phyloP scores from a whole-genome alignment of 345 rosid genomes.

The Jatropha curcas region DNA sequence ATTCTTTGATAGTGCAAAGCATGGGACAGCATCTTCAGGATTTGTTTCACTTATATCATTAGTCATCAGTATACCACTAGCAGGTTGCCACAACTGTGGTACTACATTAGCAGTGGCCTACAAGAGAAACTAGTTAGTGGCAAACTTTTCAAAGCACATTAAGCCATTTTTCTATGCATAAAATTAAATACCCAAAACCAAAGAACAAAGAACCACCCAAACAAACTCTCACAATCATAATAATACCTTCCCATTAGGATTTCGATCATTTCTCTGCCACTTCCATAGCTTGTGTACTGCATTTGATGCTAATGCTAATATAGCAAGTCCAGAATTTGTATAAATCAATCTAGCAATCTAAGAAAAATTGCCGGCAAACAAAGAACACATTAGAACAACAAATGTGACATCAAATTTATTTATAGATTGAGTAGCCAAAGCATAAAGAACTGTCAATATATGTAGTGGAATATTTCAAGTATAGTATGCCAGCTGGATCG shows the following conservation, averaged over 20 bases:
- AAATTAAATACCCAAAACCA: conserved; percentile 2
- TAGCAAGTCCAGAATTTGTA: conserved; percentile 74
- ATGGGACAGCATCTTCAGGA: conserved; percentile 76
- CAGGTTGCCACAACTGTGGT: conserved; percentile 78
- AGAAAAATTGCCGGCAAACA: conserved; percentile 20
- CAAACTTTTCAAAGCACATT: conserved; percentile 3
- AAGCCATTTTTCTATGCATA: conserved; percentile 1
- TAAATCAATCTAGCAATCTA: conserved; percentile 78
- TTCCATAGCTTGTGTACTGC: conserved; percentile 91
- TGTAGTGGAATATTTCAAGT: neutral
- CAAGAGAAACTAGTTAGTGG: conserved; percentile 21
- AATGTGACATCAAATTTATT: neutral
- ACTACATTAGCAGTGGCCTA: conserved; percentile 63
- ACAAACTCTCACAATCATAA: neutral
- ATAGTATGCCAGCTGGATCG: conserved; percentile 4
- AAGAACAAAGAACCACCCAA: neutral
- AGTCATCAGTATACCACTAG: conserved; percentile 68
- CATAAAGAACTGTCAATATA: neutral
- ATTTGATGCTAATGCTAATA: conserved; percentile 79
- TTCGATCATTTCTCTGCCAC: conserved; percentile 69
- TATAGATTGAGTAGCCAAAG: neutral
- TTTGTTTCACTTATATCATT: conserved; percentile 60
- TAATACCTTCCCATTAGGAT: conserved; percentile 48
- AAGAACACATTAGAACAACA: too few relatives aligned
- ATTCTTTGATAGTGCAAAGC: conserved; percentile 79